A percentile compares a stretch with the other conserved stretches of the same genome.
Conservation (phyloP, 2,329 filamentous ascomycete genomes). For the Talaromyces sp. region DNA sequence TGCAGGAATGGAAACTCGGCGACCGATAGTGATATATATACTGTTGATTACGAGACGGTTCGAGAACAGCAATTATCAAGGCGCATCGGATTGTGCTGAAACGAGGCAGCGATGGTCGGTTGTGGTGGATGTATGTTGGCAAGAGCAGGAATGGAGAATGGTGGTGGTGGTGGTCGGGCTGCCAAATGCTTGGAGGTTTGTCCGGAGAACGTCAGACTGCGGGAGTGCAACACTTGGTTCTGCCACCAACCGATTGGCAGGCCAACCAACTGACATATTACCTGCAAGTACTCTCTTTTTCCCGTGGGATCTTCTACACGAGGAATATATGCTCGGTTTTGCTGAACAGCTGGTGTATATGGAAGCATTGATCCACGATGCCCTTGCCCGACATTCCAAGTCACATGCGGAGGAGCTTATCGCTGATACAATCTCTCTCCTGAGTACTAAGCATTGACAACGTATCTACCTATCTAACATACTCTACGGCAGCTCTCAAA, state of each 20-base stretch:
- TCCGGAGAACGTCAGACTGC: slow-evolving; percentile 36
- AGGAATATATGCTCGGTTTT: background rate
- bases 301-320: no score
- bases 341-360: background rate
- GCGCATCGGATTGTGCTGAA: slow-evolving; percentile 19
- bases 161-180: slow-evolving; percentile 20
- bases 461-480: background rate
- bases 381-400: background rate
- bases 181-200: slow-evolving; percentile 19
- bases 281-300: background rate
- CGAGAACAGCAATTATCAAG: slow-evolving; percentile 13
- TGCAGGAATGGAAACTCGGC: slow-evolving; percentile 14
- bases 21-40: slow-evolving; percentile 13
- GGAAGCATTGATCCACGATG: background rate
- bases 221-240: slow-evolving; percentile 29
- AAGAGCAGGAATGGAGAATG: slow-evolving; percentile 20
- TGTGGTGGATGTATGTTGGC: slow-evolving; percentile 2
- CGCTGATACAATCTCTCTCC: background rate
- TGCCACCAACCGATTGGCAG: background rate
- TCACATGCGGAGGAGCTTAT: background rate
- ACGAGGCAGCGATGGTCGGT: slow-evolving; percentile 8
- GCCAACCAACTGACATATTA: background rate
- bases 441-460: background rate
- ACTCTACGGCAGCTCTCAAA: background rate
- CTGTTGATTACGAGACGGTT: slow-evolving; percentile 4